phyloP scores from a whole-genome alignment of 2,329 filamentous ascomycete genomes.

The Parascedosporium putredinis region DNA sequence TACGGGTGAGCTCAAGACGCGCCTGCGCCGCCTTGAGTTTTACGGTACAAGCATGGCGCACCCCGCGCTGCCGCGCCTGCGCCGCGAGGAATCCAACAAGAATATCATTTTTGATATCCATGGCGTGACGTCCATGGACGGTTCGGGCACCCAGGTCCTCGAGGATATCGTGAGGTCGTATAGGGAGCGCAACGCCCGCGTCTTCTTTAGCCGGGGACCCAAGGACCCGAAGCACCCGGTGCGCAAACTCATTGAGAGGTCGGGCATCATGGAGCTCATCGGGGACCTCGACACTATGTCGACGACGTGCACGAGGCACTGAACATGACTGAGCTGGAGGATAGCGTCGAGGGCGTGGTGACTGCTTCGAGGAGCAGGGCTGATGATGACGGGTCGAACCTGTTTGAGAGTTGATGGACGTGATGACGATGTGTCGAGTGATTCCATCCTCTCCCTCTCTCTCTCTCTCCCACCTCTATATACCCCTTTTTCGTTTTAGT shows the following conservation, averaged over 20 bases:
- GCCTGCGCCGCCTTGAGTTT: constrained; percentile 72
- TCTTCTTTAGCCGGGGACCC: constrained; percentile 60
- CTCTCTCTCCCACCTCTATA: not conserved
- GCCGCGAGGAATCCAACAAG: constrained; percentile 69
- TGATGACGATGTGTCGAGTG: not conserved
- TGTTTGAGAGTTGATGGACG: not conserved
- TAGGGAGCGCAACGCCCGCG: constrained; percentile 61
- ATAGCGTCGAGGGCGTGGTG: constrained; percentile 23
- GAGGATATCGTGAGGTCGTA: constrained; percentile 80
- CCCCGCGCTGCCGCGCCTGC: constrained; percentile 72
- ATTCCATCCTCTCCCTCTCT: not conserved
- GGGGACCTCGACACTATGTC: constrained; percentile 75
- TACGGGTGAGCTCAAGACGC: constrained; percentile 79
- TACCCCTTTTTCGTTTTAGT: not conserved
- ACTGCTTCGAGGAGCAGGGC: not conserved
- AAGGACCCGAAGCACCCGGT: constrained; percentile 41
- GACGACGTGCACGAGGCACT: constrained; percentile 76
- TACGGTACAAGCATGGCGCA: constrained; percentile 83
- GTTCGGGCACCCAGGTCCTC: constrained; percentile 84
- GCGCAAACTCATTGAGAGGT: constrained; percentile 62
- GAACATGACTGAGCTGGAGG: constrained; percentile 65
- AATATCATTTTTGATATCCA: constrained; percentile 97
- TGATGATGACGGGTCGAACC: not conserved
- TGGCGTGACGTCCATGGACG: constrained; percentile 90
- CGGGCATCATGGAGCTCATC: constrained; percentile 75